A percentile compares a stretch with the other conserved stretches of the same genome.
phyloP scores from a whole-genome alignment of 2,329 filamentous ascomycete genomes.

The Fusarium gaditjirri region DNA sequence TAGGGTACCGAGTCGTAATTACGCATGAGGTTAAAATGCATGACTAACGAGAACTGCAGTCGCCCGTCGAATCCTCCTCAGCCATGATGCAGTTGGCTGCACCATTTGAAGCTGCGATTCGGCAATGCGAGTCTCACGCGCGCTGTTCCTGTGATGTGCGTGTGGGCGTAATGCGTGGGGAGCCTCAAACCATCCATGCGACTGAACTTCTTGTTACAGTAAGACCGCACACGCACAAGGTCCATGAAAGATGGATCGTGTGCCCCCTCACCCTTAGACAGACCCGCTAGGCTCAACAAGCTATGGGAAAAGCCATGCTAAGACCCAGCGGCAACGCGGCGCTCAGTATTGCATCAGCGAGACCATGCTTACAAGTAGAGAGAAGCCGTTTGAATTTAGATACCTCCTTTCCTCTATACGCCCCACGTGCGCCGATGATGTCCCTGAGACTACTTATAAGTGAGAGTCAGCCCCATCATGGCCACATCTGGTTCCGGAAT shows the following conservation, averaged over 20 bases:
- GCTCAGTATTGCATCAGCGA: constrained; percentile 29
- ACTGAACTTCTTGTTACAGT: constrained; percentile 1
- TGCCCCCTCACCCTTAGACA: constrained; percentile 27
- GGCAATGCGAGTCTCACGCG: constrained; percentile 22
- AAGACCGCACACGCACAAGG: constrained; percentile 22
- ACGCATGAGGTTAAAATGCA: constrained; percentile 28
- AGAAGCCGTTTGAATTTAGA: constrained; percentile 15
- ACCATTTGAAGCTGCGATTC: constrained; percentile 1
- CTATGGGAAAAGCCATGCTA: constrained; percentile 19
- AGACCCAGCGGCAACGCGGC: background rate
- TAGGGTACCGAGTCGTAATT: constrained; percentile 23
- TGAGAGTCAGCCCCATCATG: constrained; percentile 22
- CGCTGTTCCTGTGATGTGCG: constrained; percentile 35
- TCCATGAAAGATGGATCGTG: constrained; percentile 25
- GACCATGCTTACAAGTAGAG: constrained; percentile 14
- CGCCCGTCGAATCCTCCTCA: background rate
- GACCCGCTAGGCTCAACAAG: constrained; percentile 5
- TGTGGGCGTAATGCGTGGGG: constrained; percentile 20
- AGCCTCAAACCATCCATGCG: constrained; percentile 14
- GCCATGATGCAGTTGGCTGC: constrained; percentile 1
- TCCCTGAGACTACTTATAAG: constrained; percentile 30
- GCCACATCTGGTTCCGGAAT: constrained; percentile 8
- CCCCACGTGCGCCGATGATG: constrained; percentile 25
- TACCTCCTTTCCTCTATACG: constrained; percentile 5
- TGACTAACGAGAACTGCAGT: constrained; percentile 35